A percentile compares a stretch with the other conserved stretches of the same genome.
These are phyloP conservation scores for Amylostereum chailletii DNA, from an alignment of 1,284 basidiomycete species.

Conservation along the genomic window DNA sequence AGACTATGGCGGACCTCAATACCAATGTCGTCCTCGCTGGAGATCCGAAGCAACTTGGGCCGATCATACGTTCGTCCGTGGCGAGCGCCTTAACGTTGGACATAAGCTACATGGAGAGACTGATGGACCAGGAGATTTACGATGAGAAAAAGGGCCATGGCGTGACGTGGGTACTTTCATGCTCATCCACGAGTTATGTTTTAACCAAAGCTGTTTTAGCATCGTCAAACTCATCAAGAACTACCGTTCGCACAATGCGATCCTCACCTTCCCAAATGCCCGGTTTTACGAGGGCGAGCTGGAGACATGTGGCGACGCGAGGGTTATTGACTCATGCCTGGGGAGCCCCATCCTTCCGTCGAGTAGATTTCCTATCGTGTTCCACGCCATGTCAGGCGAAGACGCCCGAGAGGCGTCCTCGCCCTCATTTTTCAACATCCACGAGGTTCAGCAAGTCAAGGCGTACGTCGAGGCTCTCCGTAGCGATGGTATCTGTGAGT, in stretches of 20 bases:
- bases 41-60: conserved; percentile 51
- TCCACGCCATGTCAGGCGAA: conserved; percentile 50
- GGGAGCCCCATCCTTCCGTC: conserved; percentile 25
- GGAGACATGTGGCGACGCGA: conserved; percentile 30
- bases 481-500: conserved; percentile 29
- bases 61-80: conserved; percentile 39
- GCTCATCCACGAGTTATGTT: background rate
- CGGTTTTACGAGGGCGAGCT: conserved; percentile 50
- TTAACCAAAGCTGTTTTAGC: conserved; percentile 21
- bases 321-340: conserved; percentile 15
- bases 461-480: conserved; percentile 31
- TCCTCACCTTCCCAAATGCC: conserved; percentile 47
- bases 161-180: conserved; percentile 26
- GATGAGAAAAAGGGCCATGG: conserved; percentile 20
- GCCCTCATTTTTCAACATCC: conserved; percentile 60
- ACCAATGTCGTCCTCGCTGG: conserved; percentile 46
- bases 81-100: conserved; percentile 36
- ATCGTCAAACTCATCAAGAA: conserved; percentile 53
- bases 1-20: conserved; percentile 30
- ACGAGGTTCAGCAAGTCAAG: conserved; percentile 47
- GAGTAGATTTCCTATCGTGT: conserved; percentile 46
- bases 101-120: conserved; percentile 39
- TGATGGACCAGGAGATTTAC: conserved; percentile 42
- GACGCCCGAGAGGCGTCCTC: conserved; percentile 53
- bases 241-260: conserved; percentile 48